Base-by-base conservation (phyloP, 371 early-diverging fungal species). In the Mucor racemosus region DNA sequence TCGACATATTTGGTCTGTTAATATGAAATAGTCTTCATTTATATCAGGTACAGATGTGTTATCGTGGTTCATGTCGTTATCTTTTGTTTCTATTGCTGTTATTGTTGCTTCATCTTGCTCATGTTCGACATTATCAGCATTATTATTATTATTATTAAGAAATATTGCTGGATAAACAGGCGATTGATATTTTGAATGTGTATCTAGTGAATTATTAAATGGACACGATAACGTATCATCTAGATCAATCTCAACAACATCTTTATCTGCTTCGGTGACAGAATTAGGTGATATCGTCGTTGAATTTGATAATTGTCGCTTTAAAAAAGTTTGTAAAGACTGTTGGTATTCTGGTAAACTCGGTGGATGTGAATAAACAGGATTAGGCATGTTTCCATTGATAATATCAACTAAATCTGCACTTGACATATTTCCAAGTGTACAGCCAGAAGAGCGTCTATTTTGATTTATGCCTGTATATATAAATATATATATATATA, bases 221-320 rank as follows among this genome's bases (percentile, higher is more conserved):
- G 44, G 36, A 21, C 50, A 50, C 0, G 50, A 50, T 31, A 17
- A 26, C 21, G 56, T 59, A n/a, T 71, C 69, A 44, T 76, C 68
- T n/a, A 76, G 40, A 36, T 74, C 65, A 34, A 79, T 74, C 21
- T 71, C 79, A 9, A 69, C 62, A 1, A 76, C 67, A 48, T 79
- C 79, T 36, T 72, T 72, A 57, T 79, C 75, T 11, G 40, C 53
- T 14, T 59, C 76, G 59, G 68, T 64, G 31, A 21, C 46, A 10
- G 33, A 38, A 68, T 41, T 55, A 8, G 69, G 68, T 38, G 55
- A 54, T 14, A 57, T 17, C 13, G 42, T 19, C 15, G 65, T 34
- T 6, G 60, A 34, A 41, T 39, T 68, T 11, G 64, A 68, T 33
- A 71, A 34, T 15, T 66, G 66, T 19, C 35, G 26, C 33, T 71